Percentiles rank a stretch among this genome's conserved stretches.
These are phyloP conservation scores for Sugiyamaella novakii DNA, from an alignment of 1,139 yeast species.

Conservation along the genomic window DNA sequence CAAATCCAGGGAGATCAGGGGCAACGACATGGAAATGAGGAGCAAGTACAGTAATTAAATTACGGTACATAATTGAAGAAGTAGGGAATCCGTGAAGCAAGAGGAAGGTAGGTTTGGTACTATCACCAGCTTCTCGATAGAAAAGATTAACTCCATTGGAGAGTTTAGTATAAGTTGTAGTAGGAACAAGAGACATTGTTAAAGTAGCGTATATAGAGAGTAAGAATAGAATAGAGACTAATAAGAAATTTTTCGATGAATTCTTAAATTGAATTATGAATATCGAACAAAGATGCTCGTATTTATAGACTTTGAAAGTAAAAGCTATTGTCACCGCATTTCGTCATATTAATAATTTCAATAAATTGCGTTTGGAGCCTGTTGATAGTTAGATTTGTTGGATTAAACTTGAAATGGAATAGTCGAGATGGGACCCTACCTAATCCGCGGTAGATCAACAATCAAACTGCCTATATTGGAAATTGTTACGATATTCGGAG, in stretches of 20 bases:
- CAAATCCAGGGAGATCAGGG: constrained; percentile 52
- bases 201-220: too few relatives aligned
- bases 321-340: too few relatives aligned
- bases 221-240: not conserved
- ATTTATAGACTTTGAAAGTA: not conserved
- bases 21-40: constrained; percentile 47
- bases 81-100: constrained; percentile 52
- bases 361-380: not conserved
- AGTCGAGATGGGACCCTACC: not conserved
- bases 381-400: too few relatives aligned
- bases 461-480: too few relatives aligned
- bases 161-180: constrained; percentile 16
- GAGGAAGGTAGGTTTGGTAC: constrained; percentile 40
- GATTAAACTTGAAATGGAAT: not conserved
- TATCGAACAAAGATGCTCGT: not conserved
- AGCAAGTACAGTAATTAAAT: constrained; percentile 45
- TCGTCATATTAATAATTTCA: not conserved
- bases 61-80: constrained; percentile 46
- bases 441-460: not conserved
- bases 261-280: not conserved
- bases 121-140: constrained; percentile 47
- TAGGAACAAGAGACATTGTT: too few relatives aligned
- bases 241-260: not conserved
- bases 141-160: constrained; percentile 36
- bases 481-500: too few relatives aligned